Evolutionary conservation across 805 yeast species (phyloP).

Genomic region (Teunomyces panamensis): DNA sequence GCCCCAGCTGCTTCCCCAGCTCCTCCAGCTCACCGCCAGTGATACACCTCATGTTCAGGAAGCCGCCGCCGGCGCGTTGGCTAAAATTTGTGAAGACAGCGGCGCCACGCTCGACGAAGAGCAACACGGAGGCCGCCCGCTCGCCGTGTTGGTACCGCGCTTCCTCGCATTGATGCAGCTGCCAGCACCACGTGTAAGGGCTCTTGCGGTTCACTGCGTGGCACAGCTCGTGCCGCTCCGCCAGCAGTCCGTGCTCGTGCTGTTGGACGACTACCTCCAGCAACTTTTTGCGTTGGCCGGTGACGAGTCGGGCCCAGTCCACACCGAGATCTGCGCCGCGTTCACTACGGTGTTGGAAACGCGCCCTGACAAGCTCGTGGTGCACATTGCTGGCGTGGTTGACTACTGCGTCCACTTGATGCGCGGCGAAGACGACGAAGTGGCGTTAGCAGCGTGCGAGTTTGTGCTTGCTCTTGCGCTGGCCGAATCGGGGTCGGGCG

Average conservation of each 20-base stretch:
- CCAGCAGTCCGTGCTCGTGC: slow-evolving; percentile 60
- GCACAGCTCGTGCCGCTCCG: slow-evolving; percentile 72
- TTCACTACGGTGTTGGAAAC: slow-evolving; percentile 69
- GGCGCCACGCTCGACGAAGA: slow-evolving; percentile 61
- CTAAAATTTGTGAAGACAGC: slow-evolving; percentile 90
- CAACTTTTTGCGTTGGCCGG: slow-evolving; percentile 69
- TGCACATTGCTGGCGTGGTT: slow-evolving; percentile 84
- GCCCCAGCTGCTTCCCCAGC: slow-evolving; percentile 71
- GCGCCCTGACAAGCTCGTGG: slow-evolving; percentile 74
- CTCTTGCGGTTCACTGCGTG: slow-evolving; percentile 66
- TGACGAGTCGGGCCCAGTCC: slow-evolving; percentile 56
- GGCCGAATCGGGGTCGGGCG: slow-evolving; percentile 36
- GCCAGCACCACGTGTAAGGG: slow-evolving; percentile 47
- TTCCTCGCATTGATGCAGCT: slow-evolving; percentile 50
- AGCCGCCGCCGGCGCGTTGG: slow-evolving; percentile 77
- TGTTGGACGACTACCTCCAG: slow-evolving; percentile 62
- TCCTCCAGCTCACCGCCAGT: slow-evolving; percentile 50
- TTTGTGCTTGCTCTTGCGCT: slow-evolving; percentile 70
- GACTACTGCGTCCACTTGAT: slow-evolving; percentile 80
- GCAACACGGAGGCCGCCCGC: slow-evolving; percentile 63
- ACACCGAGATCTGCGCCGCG: slow-evolving; percentile 73
- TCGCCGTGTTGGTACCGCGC: slow-evolving; percentile 62
- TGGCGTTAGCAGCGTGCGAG: slow-evolving; percentile 91
- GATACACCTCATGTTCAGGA: slow-evolving; percentile 43
- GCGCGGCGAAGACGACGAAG: slow-evolving; percentile 57